Conservation (phyloP, 495 filamentous ascomycete species). For the Margaritispora aquatica region DNA sequence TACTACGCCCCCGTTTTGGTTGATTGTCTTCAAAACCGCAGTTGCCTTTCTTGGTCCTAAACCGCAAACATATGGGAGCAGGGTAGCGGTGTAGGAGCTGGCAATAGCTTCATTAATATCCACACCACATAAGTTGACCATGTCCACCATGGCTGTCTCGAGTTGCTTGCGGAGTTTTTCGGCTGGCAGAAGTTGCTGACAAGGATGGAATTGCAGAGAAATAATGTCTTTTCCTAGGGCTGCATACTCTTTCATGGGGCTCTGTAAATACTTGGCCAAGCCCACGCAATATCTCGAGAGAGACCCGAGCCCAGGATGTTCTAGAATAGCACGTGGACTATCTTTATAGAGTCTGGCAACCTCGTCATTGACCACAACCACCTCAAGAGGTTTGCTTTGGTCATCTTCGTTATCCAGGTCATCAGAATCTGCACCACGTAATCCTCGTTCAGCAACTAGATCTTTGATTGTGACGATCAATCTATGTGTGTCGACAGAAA, state of each 20-base stretch:
- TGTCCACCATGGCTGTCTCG: constrained; percentile 93
- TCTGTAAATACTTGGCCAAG: constrained; percentile 84
- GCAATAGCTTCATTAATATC: constrained; percentile 86
- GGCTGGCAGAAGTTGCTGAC: constrained; percentile 78
- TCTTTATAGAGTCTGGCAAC: constrained; percentile 90
- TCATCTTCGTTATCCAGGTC: constrained; percentile 56
- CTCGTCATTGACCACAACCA: constrained; percentile 92
- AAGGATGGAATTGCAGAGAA: constrained; percentile 80
- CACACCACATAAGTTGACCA: constrained; percentile 94
- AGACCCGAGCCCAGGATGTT: constrained; percentile 71
- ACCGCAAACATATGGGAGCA: constrained; percentile 87
- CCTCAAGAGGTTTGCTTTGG: constrained; percentile 68
- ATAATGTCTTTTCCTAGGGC: constrained; percentile 81
- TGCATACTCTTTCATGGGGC: constrained; percentile 92
- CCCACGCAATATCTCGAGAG: constrained; percentile 84
- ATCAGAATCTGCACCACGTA: constrained; percentile 68
- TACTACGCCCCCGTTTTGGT: constrained; percentile 79
- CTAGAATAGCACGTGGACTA: constrained; percentile 70
- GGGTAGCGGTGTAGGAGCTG: constrained; percentile 71
- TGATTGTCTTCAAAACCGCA: constrained; percentile 81
- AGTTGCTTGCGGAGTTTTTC: constrained; percentile 80
- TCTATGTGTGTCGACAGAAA: constrained; percentile 78
- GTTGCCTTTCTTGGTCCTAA: constrained; percentile 89
- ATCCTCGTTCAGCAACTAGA: constrained; percentile 64
- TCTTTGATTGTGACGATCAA: constrained; percentile 73